These are phyloP conservation scores for Bacidia gigantensis DNA, from an alignment of 495 filamentous ascomycete genomes.

Conservation along the genomic window DNA sequence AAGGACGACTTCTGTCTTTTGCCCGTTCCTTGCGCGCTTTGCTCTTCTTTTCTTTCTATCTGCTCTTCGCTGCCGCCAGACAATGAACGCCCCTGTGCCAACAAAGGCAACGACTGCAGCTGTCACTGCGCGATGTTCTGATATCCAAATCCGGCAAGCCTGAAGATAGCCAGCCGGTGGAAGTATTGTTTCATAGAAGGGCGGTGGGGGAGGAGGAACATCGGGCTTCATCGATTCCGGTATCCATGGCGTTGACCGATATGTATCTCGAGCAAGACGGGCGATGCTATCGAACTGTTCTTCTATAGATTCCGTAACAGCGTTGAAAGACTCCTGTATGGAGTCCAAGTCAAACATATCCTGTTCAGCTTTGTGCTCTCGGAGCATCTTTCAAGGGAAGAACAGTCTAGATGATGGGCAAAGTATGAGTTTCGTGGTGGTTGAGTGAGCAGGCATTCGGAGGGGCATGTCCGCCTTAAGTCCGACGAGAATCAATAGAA, in stretches of 20 bases:
- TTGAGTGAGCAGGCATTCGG: neutral
- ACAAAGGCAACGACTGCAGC: slow-evolving; percentile 53
- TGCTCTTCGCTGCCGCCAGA: slow-evolving; percentile 46
- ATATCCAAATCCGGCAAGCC: slow-evolving; percentile 46
- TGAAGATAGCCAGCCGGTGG: slow-evolving; percentile 28
- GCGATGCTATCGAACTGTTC: slow-evolving; percentile 59
- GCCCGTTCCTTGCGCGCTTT: slow-evolving; percentile 64
- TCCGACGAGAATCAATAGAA: no score
- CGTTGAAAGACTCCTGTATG: slow-evolving; percentile 55
- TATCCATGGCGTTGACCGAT: slow-evolving; percentile 51
- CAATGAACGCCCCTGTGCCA: slow-evolving; percentile 52
- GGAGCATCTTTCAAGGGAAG: slow-evolving; percentile 6
- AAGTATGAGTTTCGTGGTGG: neutral
- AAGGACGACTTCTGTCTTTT: slow-evolving; percentile 77
- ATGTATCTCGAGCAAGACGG: slow-evolving; percentile 42
- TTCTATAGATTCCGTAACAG: slow-evolving; percentile 66
- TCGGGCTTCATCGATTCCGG: slow-evolving; percentile 50
- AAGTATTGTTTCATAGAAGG: slow-evolving; percentile 20
- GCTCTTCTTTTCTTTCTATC: slow-evolving; percentile 58
- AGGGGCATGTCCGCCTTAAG: no score
- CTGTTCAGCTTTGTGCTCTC: slow-evolving; percentile 3
- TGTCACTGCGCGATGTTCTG: slow-evolving; percentile 52
- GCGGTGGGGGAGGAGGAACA: slow-evolving; percentile 34
- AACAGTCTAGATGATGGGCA: no score
- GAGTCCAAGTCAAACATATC: slow-evolving; percentile 46